Percentiles rank a stretch among this genome's conserved stretches.
These are phyloP conservation scores for Fonsecaea erecta DNA, from an alignment of 2,329 filamentous ascomycete species.

Conservation along the genomic window DNA sequence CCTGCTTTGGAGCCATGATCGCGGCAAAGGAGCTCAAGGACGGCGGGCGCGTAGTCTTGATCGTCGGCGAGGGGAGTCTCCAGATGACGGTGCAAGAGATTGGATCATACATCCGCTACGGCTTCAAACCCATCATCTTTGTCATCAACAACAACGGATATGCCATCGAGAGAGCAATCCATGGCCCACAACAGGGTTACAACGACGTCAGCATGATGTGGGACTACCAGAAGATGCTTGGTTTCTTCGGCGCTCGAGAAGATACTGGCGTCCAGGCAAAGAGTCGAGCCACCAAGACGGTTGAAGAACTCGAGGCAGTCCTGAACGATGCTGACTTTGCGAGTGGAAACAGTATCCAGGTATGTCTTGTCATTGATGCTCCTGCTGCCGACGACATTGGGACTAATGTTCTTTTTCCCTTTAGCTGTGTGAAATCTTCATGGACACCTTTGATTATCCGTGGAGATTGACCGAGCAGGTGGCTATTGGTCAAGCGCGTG, in stretches of 20 bases:
- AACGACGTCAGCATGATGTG: constrained; percentile 39
- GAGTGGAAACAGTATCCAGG: constrained; percentile 27
- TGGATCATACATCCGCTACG: constrained; percentile 38
- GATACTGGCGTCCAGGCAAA: constrained; percentile 46
- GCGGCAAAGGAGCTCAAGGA: constrained; percentile 36
- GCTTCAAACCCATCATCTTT: constrained; percentile 36
- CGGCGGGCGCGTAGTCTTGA: constrained; percentile 35
- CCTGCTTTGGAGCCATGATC: constrained; percentile 36
- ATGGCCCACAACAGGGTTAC: constrained; percentile 38
- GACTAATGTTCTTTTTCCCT: constrained; percentile 7
- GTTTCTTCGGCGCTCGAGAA: constrained; percentile 35
- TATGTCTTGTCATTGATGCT: constrained; percentile 1
- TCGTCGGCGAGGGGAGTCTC: constrained; percentile 40
- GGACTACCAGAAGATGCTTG: constrained; percentile 39
- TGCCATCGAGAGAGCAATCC: constrained; percentile 40
- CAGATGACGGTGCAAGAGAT: constrained; percentile 41
- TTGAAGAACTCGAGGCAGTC: constrained; percentile 29
- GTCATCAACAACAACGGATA: constrained; percentile 41
- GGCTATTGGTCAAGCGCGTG: constrained; percentile 13
- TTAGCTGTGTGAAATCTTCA: constrained; percentile 32
- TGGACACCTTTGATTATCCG: constrained; percentile 33
- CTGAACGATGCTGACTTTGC: constrained; percentile 30
- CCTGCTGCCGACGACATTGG: background rate
- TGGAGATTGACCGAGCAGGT: constrained; percentile 31
- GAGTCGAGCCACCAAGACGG: constrained; percentile 29